Percentiles rank a stretch among this genome's conserved stretches.
Evolutionary conservation across 495 filamentous ascomycete species (phyloP).

Genomic region (Cercophora sp.): DNA sequence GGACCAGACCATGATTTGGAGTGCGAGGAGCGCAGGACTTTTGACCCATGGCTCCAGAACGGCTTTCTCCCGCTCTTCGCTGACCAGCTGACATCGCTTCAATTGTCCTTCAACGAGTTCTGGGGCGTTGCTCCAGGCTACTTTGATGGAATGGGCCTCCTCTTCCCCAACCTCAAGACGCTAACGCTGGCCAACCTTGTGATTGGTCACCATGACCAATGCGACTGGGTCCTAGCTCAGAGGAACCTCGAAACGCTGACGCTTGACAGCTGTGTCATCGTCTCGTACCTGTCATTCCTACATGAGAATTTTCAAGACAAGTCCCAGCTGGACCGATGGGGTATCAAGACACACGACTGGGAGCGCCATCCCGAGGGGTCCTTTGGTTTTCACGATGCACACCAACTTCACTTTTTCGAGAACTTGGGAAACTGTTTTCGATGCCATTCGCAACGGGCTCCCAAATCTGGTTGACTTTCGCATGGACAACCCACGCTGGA

Average conservation of each 20-base stretch:
- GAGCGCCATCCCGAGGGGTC: background rate
- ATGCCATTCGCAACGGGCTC: background rate
- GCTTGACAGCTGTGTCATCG: conserved; percentile 4
- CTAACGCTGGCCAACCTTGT: conserved; percentile 3
- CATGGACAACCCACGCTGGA: background rate
- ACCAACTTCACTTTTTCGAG: background rate
- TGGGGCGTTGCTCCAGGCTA: conserved; percentile 8
- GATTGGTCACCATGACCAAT: conserved; percentile 13
- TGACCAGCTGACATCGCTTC: conserved; percentile 4
- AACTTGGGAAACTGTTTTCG: conserved; percentile 2
- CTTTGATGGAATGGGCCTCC: conserved; percentile 11
- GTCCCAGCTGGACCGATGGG: background rate
- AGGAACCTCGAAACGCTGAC: conserved; percentile 6
- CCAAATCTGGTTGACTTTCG: background rate
- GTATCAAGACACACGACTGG: background rate
- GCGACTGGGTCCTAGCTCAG: conserved; percentile 10
- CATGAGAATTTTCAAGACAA: background rate
- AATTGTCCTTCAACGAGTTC: conserved; percentile 6
- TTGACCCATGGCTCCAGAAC: conserved; percentile 9
- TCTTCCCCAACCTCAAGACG: conserved; percentile 10
- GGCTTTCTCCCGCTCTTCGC: conserved; percentile 4
- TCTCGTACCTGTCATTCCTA: background rate
- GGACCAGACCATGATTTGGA: conserved; percentile 11
- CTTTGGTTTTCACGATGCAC: background rate
- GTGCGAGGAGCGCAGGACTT: conserved; percentile 1